phyloP scores from a whole-genome alignment of 2,329 filamentous ascomycete genomes.

The Furcasterigmium furcatum region DNA sequence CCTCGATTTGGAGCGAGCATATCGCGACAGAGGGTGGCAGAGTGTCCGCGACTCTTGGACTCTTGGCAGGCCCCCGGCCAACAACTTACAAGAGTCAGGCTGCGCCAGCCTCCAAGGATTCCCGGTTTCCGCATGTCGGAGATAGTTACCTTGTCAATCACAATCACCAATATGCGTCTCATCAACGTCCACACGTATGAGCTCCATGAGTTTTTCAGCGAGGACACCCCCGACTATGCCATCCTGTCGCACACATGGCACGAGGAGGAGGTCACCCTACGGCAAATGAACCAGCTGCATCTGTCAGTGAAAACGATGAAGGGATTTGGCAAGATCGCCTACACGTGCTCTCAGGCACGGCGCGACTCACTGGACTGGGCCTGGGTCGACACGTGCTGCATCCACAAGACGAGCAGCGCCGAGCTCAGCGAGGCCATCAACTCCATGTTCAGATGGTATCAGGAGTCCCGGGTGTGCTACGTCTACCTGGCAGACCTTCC shows the following conservation, averaged over 20 bases:
- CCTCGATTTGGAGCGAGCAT: too few species aligned
- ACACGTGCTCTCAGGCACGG: conserved; percentile 10
- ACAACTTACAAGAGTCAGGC: too few species aligned
- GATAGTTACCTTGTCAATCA: too few species aligned
- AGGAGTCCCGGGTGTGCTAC: conserved; percentile 11
- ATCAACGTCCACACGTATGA: conserved; percentile 1
- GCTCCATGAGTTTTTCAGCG: conserved; percentile 1
- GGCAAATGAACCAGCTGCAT: background rate
- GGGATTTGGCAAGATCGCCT: conserved; percentile 9
- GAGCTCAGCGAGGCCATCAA: conserved; percentile 13
- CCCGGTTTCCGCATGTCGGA: too few species aligned
- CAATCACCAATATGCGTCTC: conserved; percentile 3
- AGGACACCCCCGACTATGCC: conserved; percentile 2
- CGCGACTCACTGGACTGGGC: conserved; percentile 21
- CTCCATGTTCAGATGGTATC: conserved; percentile 16
- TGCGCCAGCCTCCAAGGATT: too few species aligned
- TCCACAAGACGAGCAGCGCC: conserved; percentile 21
- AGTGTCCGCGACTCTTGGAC: too few species aligned
- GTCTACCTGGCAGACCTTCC: conserved; percentile 12
- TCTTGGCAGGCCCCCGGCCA: too few species aligned
- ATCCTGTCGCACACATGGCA: conserved; percentile 14
- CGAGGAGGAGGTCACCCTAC: conserved; percentile 7
- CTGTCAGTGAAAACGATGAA: background rate
- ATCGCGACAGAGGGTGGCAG: too few species aligned
- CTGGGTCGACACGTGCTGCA: conserved; percentile 32